Percentiles rank a stretch among this genome's conserved stretches.
Conservation (phyloP, 2,329 filamentous ascomycete species). For the Purpureocillium takamizusanense region DNA sequence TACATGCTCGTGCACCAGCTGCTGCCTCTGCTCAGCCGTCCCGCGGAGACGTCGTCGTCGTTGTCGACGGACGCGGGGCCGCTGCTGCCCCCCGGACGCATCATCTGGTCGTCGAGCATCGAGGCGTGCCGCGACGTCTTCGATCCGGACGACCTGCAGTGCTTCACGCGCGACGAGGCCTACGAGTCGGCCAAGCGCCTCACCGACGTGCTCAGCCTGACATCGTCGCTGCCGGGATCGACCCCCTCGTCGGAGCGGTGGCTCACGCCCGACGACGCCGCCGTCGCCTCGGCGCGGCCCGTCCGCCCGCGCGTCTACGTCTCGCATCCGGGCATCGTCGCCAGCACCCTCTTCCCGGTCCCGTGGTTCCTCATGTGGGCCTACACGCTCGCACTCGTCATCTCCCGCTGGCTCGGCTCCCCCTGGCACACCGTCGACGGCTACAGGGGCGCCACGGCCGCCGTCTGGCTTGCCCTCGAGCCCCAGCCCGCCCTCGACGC, state of each 20-base stretch:
- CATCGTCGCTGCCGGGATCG: slow-evolving; percentile 57
- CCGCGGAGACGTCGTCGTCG: slow-evolving; percentile 21
- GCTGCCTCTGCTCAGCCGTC: slow-evolving; percentile 58
- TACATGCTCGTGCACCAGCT: slow-evolving; percentile 81
- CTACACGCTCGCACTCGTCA: slow-evolving; percentile 59
- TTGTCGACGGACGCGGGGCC: too few relatives aligned
- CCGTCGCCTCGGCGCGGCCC: slow-evolving; percentile 2
- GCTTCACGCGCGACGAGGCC: slow-evolving; percentile 48
- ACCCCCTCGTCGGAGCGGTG: slow-evolving; percentile 47
- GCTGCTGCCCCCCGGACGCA: slow-evolving; percentile 51
- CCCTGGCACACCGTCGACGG: slow-evolving; percentile 77
- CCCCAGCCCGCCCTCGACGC: slow-evolving; percentile 53
- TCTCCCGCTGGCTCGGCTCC: slow-evolving; percentile 71
- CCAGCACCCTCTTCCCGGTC: slow-evolving; percentile 72
- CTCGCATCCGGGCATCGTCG: slow-evolving; percentile 79
- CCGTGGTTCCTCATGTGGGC: slow-evolving; percentile 58
- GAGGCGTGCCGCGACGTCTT: slow-evolving; percentile 54
- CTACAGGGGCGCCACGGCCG: slow-evolving; percentile 67
- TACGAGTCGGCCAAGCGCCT: slow-evolving; percentile 87
- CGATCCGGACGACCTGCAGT: slow-evolving; percentile 66
- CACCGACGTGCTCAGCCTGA: slow-evolving; percentile 75
- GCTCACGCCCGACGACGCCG: slow-evolving; percentile 28
- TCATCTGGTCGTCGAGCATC: slow-evolving; percentile 83
- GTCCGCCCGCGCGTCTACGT: slow-evolving; percentile 48
- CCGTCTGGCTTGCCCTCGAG: slow-evolving; percentile 70